phyloP scores from a whole-genome alignment of 306 rosid genomes.

The Sindora glabra region DNA sequence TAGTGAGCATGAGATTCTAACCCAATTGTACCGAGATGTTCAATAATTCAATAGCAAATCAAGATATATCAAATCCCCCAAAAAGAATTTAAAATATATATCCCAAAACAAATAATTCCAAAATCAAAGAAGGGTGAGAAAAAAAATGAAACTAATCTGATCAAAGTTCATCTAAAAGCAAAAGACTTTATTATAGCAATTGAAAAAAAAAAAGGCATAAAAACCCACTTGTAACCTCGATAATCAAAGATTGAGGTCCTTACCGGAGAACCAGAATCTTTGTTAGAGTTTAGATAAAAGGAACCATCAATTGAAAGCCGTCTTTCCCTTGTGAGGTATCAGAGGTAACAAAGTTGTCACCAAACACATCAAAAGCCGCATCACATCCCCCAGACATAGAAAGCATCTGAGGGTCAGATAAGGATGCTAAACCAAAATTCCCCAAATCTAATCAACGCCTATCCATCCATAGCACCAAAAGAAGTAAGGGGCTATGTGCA shows the following conservation, averaged over 20 bases:
- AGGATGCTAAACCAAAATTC: constrained; percentile 38
- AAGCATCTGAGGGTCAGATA: constrained; percentile 42
- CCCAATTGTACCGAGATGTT: no score
- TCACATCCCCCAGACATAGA: constrained; percentile 48
- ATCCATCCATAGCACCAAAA: constrained; percentile 26
- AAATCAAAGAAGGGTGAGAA: no score
- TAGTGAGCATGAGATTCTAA: no score
- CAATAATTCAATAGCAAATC: no score
- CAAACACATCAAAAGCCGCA: constrained; percentile 15
- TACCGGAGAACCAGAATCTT: neutral
- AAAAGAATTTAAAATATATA: no score
- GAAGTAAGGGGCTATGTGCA: constrained; percentile 18
- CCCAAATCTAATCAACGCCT: constrained; percentile 23
- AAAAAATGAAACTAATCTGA: no score
- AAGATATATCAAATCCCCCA: no score
- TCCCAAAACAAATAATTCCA: no score
- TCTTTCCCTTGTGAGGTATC: constrained; percentile 11
- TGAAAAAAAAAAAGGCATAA: no score
- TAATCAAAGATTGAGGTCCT: constrained; percentile 7
- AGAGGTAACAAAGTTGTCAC: constrained; percentile 4
- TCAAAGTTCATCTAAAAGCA: no score
- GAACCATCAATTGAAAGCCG: constrained; percentile 8
- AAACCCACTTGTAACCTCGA: constrained; percentile 18
- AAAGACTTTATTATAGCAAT: no score
- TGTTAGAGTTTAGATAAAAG: neutral